Evolutionary conservation across 768 basidiomycete species (phyloP).

Genomic region (Dioszegia hungarica): DNA sequence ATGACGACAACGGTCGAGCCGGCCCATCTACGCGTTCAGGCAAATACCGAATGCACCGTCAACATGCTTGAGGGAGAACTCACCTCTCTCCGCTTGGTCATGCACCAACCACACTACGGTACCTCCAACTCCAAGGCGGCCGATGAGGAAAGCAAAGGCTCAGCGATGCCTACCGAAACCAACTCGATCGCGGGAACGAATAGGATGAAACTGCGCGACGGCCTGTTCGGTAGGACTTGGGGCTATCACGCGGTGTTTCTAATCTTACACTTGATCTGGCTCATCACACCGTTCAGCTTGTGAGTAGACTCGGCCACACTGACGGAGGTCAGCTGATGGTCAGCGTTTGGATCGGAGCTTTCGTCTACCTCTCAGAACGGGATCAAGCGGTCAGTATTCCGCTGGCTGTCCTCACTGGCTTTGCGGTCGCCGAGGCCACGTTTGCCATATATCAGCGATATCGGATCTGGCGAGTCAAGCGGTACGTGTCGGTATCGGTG

Average conservation of each 20-base stretch:
- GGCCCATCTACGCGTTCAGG: too few species aligned
- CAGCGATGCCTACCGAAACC: too few species aligned
- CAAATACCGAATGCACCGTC: too few species aligned
- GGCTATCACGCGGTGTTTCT: neutral
- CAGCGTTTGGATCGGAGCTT: too few species aligned
- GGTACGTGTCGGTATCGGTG: neutral
- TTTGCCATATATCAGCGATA: slow-evolving; percentile 31
- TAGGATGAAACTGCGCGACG: neutral
- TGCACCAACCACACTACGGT: too few species aligned
- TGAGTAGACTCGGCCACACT: neutral
- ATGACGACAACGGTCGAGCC: too few species aligned
- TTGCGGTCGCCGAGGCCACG: slow-evolving; percentile 20
- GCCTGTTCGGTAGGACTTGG: neutral
- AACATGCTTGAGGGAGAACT: too few species aligned
- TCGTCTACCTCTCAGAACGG: too few species aligned
- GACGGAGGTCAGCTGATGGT: too few species aligned
- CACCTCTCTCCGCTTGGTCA: too few species aligned
- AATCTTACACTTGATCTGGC: neutral
- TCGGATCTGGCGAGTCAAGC: slow-evolving; percentile 5
- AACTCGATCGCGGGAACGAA: neutral
- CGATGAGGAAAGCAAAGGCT: too few species aligned
- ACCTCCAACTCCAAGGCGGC: too few species aligned
- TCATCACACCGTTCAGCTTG: neutral
- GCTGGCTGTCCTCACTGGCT: slow-evolving; percentile 5
- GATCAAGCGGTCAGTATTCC: neutral